Evolutionary conservation across 257 asterid species (phyloP).

Genomic region (Asclepias syriaca): DNA sequence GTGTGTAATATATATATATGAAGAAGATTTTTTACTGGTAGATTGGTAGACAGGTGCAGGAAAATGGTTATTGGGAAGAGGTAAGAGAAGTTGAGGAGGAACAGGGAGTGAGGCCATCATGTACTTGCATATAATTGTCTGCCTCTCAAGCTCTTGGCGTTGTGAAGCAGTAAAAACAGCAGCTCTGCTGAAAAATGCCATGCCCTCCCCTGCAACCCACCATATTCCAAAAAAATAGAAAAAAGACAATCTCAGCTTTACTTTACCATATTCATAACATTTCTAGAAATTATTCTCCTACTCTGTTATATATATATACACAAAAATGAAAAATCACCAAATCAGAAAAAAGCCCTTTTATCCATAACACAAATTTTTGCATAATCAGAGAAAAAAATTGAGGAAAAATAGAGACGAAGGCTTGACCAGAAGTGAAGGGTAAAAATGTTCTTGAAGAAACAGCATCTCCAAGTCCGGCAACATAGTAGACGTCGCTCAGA

Average conservation of each 20-base stretch:
- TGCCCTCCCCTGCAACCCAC: constrained; percentile 23
- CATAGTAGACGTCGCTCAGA: constrained; percentile 20
- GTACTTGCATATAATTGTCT: constrained; percentile 49
- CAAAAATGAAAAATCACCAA: too few species aligned
- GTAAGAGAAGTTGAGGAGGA: constrained; percentile 51
- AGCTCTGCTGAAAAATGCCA: constrained; percentile 25
- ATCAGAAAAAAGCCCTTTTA: background rate
- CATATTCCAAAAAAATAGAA: background rate
- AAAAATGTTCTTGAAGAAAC: constrained; percentile 15
- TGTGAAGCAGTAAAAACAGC: constrained; percentile 52
- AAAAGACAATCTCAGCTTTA: background rate
- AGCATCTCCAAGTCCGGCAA: constrained; percentile 13
- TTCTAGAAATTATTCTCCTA: background rate
- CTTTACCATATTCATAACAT: background rate
- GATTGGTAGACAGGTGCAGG: constrained; percentile 33
- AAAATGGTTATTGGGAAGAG: constrained; percentile 18
- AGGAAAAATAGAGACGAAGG: background rate
- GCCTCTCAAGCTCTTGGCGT: constrained; percentile 64
- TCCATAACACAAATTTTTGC: constrained; percentile 1
- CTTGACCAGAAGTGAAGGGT: constrained; percentile 19
- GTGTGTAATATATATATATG: too few species aligned
- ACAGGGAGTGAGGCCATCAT: constrained; percentile 46
- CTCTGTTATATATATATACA: background rate
- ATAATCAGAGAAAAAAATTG: background rate
- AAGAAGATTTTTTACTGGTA: constrained; percentile 26